Conservation (phyloP, 805 yeast genomes). For the Tetrapisispora iriomotensis region DNA sequence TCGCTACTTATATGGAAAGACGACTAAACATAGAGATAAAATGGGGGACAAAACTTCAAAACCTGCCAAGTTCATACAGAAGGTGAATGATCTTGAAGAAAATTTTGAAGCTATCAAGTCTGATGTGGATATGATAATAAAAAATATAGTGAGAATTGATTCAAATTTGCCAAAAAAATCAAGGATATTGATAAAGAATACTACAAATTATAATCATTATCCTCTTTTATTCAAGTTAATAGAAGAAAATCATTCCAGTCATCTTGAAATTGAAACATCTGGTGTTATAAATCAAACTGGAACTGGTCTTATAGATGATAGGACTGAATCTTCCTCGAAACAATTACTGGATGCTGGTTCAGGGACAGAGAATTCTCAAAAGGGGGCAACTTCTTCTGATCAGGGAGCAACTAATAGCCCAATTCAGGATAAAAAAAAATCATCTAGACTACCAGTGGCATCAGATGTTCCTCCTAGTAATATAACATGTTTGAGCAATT, state of each 20-base stretch:
- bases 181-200: conserved; percentile 28
- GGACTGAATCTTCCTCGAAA: too few relatives aligned
- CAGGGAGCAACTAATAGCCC: too few relatives aligned
- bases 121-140: conserved; percentile 8
- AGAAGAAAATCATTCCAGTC: conserved; percentile 2
- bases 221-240: conserved; percentile 30
- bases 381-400: too few relatives aligned
- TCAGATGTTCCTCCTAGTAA: too few relatives aligned
- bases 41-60: background rate
- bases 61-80: conserved; percentile 1
- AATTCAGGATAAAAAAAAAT: too few relatives aligned
- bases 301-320: too few relatives aligned
- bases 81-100: conserved; percentile 6
- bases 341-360: too few relatives aligned
- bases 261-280: background rate
- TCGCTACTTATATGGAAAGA: conserved; percentile 12
- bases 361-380: too few relatives aligned
- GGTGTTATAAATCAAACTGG: conserved; percentile 5
- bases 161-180: conserved; percentile 29
- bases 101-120: conserved; percentile 6
- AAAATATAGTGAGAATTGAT: conserved; percentile 30
- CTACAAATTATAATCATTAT: conserved; percentile 37
- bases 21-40: conserved; percentile 7
- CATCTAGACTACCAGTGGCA: too few relatives aligned
- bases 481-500: too few relatives aligned